A percentile compares a stretch with the other conserved stretches of the same genome.
Evolutionary conservation across 2,329 filamentous ascomycete genomes (phyloP).

Genomic region (Neopestalotiopsis rosae): DNA sequence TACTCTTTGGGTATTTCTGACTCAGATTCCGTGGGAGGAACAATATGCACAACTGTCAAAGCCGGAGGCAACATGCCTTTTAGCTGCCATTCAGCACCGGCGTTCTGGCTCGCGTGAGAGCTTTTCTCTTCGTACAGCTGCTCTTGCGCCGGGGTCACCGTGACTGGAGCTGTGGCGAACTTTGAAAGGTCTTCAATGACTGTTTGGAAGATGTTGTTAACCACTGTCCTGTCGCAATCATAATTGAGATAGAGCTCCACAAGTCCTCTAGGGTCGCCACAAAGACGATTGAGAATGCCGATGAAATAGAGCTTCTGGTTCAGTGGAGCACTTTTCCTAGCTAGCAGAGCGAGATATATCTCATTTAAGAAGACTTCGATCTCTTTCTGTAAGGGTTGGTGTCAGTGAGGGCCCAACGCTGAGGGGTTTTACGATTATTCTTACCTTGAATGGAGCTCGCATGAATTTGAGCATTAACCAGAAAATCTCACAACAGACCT

Average conservation of each 20-base stretch:
- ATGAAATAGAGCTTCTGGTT: conserved; percentile 95
- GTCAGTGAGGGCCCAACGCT: conserved; percentile 31
- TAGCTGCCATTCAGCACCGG: conserved; percentile 79
- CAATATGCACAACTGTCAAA: conserved; percentile 79
- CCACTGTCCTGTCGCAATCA: conserved; percentile 92
- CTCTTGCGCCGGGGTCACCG: conserved; percentile 78
- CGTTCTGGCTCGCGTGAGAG: conserved; percentile 56
- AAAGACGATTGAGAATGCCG: conserved; percentile 81
- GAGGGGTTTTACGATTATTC: conserved; percentile 31
- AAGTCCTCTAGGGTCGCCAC: conserved; percentile 82
- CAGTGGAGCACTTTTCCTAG: conserved; percentile 82
- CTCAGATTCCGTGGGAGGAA: conserved; percentile 63
- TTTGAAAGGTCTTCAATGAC: conserved; percentile 93
- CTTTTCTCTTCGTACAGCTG: conserved; percentile 85
- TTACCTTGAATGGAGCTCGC: conserved; percentile 88
- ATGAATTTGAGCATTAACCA: conserved; percentile 96
- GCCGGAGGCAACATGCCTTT: conserved; percentile 86
- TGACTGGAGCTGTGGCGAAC: conserved; percentile 79
- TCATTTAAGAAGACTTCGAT: conserved; percentile 98
- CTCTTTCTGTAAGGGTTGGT: conserved; percentile 69
- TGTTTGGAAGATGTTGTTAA: conserved; percentile 97
- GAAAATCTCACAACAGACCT: conserved; percentile 96
- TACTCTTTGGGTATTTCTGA: conserved; percentile 86
- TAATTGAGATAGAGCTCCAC: conserved; percentile 98
- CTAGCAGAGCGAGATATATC: conserved; percentile 91